phyloP scores from a whole-genome alignment of 305 asterid genomes.

The Fraxinus sp. region DNA sequence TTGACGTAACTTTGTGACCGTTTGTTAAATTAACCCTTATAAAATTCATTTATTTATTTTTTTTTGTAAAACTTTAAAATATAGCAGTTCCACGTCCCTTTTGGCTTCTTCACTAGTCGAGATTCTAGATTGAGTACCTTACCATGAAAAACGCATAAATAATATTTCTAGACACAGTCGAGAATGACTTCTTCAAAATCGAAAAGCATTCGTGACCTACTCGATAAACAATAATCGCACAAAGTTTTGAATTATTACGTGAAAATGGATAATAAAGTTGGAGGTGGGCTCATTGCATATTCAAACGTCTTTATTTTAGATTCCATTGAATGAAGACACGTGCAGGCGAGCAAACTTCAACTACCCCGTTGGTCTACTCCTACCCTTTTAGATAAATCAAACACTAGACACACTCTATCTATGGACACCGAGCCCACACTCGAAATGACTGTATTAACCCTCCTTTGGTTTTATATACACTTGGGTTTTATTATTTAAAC shows the following conservation, averaged over 20 bases:
- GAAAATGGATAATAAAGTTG: not conserved
- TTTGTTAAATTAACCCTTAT: too few relatives aligned
- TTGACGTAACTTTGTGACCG: too few relatives aligned
- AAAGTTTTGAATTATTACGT: not conserved
- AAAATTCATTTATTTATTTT: too few relatives aligned
- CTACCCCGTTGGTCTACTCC: not conserved
- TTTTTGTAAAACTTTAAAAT: too few relatives aligned
- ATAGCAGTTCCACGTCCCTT: not conserved
- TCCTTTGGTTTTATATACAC: not conserved
- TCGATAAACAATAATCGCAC: not conserved
- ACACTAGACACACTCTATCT: not conserved
- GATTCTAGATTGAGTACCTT: not conserved
- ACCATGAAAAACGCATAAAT: not conserved
- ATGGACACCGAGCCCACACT: slow-evolving; percentile 3
- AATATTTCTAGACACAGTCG: too few relatives aligned
- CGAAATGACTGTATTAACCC: slow-evolving; percentile 28
- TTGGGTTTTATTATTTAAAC: too few relatives aligned
- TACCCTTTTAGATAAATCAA: not conserved
- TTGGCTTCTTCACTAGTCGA: not conserved
- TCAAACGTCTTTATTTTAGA: not conserved
- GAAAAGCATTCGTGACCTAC: not conserved
- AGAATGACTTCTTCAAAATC: not conserved
- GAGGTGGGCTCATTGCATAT: not conserved
- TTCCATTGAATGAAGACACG: slow-evolving; percentile 28
- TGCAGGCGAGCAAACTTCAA: slow-evolving; percentile 24